These are phyloP conservation scores for Penicillium cinerascens DNA, from an alignment of 495 filamentous ascomycete genomes.

Conservation along the genomic window DNA sequence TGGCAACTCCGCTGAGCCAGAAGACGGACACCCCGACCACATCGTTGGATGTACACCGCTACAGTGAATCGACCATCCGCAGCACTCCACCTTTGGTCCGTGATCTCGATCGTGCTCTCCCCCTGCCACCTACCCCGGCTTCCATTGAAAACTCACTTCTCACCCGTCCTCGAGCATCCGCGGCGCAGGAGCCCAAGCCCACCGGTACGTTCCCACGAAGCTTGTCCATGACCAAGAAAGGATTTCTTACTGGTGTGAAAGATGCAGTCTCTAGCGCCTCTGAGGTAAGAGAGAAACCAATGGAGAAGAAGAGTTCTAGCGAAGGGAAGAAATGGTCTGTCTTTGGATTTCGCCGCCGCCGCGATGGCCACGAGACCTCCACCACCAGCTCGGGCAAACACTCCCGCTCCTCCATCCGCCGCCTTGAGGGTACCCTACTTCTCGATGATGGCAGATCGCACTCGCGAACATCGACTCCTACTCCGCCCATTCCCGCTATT, in stretches of 20 bases:
- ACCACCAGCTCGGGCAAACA: constrained; percentile 7
- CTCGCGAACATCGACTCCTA: constrained; percentile 1
- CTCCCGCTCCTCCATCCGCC: constrained; percentile 9
- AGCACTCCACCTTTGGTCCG: not conserved
- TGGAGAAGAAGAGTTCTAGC: not conserved
- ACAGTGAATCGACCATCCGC: not conserved
- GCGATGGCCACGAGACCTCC: constrained; percentile 8
- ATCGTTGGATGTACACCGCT: not conserved
- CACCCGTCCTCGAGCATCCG: not conserved
- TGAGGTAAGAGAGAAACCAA: not conserved
- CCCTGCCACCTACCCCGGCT: not conserved
- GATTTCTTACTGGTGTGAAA: constrained; percentile 1
- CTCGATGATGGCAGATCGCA: constrained; percentile 3
- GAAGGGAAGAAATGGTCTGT: constrained; percentile 21
- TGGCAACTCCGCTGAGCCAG: not conserved
- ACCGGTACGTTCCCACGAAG: constrained; percentile 4
- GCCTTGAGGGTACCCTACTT: constrained; percentile 1
- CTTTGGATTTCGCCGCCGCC: constrained; percentile 24
- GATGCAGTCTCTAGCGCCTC: not conserved
- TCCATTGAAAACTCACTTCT: not conserved
- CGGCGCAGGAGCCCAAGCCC: not conserved
- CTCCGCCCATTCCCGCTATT: constrained; percentile 15
- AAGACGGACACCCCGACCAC: too few relatives aligned
- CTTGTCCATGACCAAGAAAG: constrained; percentile 9
- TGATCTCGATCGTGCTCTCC: not conserved